Conservation (phyloP, 192 early-diverging fungal species). For the Phycomyces nitens region DNA sequence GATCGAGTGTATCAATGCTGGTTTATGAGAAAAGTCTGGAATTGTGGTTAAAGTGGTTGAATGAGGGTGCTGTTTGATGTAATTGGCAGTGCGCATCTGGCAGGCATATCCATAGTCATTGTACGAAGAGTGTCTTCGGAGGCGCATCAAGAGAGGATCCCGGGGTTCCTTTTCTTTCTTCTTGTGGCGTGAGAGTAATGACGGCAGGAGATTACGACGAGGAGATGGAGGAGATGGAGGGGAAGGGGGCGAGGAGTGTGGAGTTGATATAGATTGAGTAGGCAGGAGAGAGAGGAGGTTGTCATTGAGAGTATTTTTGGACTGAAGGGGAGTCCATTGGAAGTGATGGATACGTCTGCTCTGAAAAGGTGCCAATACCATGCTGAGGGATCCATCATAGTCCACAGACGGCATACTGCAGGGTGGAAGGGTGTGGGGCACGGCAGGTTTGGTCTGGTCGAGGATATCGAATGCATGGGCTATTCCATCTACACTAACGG, state of each 20-base stretch:
- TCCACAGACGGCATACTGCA: slow-evolving; percentile 29
- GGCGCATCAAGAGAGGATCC: slow-evolving; percentile 1
- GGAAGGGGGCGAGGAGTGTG: background rate
- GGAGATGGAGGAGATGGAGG: slow-evolving; percentile 3
- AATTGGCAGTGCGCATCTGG: slow-evolving; percentile 27
- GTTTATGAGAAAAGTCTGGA: slow-evolving; percentile 7
- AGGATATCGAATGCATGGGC: slow-evolving; percentile 23
- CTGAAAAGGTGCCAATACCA: slow-evolving; percentile 23
- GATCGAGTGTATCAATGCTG: slow-evolving; percentile 20
- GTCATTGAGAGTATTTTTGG: background rate
- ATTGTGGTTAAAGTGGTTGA: background rate
- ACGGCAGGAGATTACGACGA: background rate
- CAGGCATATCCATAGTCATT: slow-evolving; percentile 37
- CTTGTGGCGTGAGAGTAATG: slow-evolving; percentile 10
- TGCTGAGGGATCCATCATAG: slow-evolving; percentile 22
- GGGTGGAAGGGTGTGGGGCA: slow-evolving; percentile 6
- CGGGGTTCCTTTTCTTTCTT: background rate
- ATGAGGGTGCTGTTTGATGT: slow-evolving; percentile 13
- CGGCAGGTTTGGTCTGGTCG: slow-evolving; percentile 9
- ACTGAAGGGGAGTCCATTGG: slow-evolving; percentile 16
- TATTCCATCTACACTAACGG: slow-evolving; percentile 27
- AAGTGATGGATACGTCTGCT: slow-evolving; percentile 25
- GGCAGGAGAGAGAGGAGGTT: slow-evolving; percentile 1
- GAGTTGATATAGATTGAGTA: background rate
- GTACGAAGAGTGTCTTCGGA: slow-evolving; percentile 31